A percentile compares a stretch with the other conserved stretches of the same genome.
Conservation (phyloP, 805 yeast genomes). For the Pichia pseudocactophila region DNA sequence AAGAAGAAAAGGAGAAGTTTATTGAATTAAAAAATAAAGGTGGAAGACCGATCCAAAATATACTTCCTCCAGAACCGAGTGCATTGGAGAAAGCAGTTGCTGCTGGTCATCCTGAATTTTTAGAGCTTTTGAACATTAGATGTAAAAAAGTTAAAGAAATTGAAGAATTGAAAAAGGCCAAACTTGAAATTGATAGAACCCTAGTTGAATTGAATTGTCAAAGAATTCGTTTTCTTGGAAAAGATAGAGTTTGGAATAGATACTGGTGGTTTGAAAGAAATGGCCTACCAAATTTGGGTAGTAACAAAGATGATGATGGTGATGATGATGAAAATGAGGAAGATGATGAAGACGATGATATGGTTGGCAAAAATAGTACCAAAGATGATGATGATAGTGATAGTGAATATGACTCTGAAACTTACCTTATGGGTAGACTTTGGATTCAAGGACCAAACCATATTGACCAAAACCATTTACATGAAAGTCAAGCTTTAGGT, state of each 20-base stretch:
- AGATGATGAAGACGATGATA: conserved; percentile 36
- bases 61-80: conserved; percentile 24
- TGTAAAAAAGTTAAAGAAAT: conserved; percentile 32
- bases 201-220: conserved; percentile 69
- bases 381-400: conserved; percentile 25
- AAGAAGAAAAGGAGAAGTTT: conserved; percentile 14
- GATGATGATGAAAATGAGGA: conserved; percentile 31
- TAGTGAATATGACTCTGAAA: conserved; percentile 40
- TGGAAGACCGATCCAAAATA: conserved; percentile 22
- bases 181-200: conserved; percentile 47
- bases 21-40: conserved; percentile 12
- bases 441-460: conserved; percentile 87
- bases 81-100: conserved; percentile 31
- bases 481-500: conserved; percentile 29
- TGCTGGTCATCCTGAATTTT: conserved; percentile 34
- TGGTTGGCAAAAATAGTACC: too few relatives aligned
- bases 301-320: conserved; percentile 18
- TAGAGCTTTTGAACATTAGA: conserved; percentile 37
- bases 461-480: conserved; percentile 36
- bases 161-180: conserved; percentile 39
- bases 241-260: conserved; percentile 74
- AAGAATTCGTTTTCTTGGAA: conserved; percentile 66
- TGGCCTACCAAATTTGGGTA: conserved; percentile 52
- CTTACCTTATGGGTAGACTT: conserved; percentile 70
- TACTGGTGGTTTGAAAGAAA: conserved; percentile 94